Percentiles rank a stretch among this genome's conserved stretches.
These are phyloP conservation scores for Lasiosphaeria hispida DNA, from an alignment of 495 filamentous ascomycete species.

Conservation along the genomic window DNA sequence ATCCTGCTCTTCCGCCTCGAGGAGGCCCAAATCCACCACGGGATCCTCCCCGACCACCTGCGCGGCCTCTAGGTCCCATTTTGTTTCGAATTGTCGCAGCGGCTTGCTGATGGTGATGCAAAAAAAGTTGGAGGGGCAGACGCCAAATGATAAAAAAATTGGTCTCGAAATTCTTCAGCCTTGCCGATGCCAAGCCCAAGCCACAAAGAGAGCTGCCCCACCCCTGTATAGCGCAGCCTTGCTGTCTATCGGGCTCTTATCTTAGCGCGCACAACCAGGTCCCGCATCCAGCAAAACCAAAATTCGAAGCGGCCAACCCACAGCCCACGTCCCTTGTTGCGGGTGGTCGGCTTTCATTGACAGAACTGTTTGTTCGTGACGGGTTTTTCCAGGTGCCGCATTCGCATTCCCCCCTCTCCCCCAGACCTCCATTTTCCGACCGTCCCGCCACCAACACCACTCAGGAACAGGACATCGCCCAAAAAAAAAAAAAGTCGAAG, in stretches of 20 bases:
- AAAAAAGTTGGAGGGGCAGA: constrained; percentile 14
- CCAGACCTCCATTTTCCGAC: not conserved
- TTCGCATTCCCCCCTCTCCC: not conserved
- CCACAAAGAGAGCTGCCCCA: constrained; percentile 9
- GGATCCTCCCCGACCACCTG: constrained; percentile 23
- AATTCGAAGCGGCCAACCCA: constrained; percentile 23
- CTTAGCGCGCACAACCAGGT: constrained; percentile 41
- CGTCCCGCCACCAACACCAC: not conserved
- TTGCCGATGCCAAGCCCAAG: constrained; percentile 14
- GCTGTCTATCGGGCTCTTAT: constrained; percentile 31
- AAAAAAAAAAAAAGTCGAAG: constrained; percentile 18
- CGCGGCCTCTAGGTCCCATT: constrained; percentile 33
- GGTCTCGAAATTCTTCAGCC: constrained; percentile 27
- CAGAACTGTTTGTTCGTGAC: constrained; percentile 6
- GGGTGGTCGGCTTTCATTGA: constrained; percentile 5
- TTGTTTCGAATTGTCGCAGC: not conserved
- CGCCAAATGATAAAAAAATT: constrained; percentile 11
- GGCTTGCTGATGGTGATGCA: not conserved
- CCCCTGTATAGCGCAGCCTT: not conserved
- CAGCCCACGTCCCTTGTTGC: not conserved
- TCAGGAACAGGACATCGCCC: constrained; percentile 1
- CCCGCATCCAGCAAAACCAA: constrained; percentile 38
- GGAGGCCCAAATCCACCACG: constrained; percentile 26
- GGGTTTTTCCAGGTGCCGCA: constrained; percentile 13
- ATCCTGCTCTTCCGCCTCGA: too few species aligned